Percentiles rank a stretch among this genome's conserved stretches.
Conservation (phyloP, 768 basidiomycete species). For the Collybiopsis luxurians region DNA sequence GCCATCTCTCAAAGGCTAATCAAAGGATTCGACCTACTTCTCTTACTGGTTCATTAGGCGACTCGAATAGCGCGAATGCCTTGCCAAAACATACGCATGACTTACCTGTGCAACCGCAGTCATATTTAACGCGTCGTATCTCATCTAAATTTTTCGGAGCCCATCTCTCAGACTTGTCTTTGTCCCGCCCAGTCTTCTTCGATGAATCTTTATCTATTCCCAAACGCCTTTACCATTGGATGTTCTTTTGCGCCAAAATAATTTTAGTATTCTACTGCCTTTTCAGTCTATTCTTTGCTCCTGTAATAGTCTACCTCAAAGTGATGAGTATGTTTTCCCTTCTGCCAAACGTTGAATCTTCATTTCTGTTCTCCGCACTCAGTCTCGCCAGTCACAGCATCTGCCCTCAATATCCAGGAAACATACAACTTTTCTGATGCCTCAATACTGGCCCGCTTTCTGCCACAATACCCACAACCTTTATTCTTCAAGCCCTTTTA, state of each 20-base stretch:
- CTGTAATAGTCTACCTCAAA: background rate
- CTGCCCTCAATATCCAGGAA: background rate
- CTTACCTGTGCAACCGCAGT: background rate
- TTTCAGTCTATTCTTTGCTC: background rate
- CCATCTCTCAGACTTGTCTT: too few relatives aligned
- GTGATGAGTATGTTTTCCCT: too few relatives aligned
- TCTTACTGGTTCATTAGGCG: background rate
- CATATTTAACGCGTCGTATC: too few relatives aligned
- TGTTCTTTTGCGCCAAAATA: background rate
- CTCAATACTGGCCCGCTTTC: background rate
- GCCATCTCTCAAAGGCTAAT: slow-evolving; percentile 40
- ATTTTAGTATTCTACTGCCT: background rate
- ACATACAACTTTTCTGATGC: background rate
- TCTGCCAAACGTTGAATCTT: too few relatives aligned
- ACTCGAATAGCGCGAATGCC: background rate
- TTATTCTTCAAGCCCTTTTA: background rate
- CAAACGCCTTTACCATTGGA: background rate
- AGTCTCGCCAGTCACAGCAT: background rate
- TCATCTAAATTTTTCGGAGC: too few relatives aligned
- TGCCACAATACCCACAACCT: background rate
- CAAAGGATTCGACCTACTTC: slow-evolving; percentile 27
- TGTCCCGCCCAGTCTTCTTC: too few relatives aligned
- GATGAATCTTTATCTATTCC: background rate
- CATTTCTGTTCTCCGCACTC: too few relatives aligned
- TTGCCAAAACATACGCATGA: background rate